Conservation (phyloP, 768 basidiomycete genomes). For the Termitomyces sp. region DNA sequence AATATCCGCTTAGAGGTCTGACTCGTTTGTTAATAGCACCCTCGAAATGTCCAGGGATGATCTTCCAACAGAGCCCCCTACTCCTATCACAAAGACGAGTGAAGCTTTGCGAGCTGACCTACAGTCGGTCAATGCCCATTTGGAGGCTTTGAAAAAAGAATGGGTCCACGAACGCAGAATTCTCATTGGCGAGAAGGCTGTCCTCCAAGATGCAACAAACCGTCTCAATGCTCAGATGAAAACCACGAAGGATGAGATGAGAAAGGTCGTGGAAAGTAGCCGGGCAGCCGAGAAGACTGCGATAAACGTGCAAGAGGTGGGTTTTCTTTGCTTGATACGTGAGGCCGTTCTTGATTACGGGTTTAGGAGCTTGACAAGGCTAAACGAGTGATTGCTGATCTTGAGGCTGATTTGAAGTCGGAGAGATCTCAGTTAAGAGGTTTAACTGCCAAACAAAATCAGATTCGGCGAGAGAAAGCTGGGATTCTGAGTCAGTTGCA, state of each 20-base stretch:
- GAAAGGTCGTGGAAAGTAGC: constrained; percentile 50
- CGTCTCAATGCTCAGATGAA: constrained; percentile 62
- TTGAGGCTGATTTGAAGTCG: constrained; percentile 67
- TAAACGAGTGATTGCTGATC: constrained; percentile 57
- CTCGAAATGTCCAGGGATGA: constrained; percentile 46
- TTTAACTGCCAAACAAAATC: constrained; percentile 61
- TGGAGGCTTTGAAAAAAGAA: constrained; percentile 59
- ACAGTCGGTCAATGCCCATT: constrained; percentile 57
- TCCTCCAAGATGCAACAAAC: constrained; percentile 67
- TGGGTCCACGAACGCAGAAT: constrained; percentile 69
- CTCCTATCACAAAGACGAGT: constrained; percentile 64
- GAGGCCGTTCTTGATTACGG: constrained; percentile 2
- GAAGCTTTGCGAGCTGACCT: constrained; percentile 62
- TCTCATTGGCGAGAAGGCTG: constrained; percentile 67
- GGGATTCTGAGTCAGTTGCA: constrained; percentile 60
- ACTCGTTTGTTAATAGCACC: constrained; percentile 35
- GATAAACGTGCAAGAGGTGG: constrained; percentile 53
- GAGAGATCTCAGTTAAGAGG: constrained; percentile 67
- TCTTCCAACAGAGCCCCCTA: constrained; percentile 57
- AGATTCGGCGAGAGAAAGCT: constrained; percentile 62
- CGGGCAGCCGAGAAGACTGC: constrained; percentile 46
- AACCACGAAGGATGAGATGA: constrained; percentile 54
- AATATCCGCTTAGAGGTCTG: not conserved
- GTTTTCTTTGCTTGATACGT: constrained; percentile 14
- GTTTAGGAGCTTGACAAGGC: constrained; percentile 70